A percentile compares a stretch with the other conserved stretches of the same genome.
Evolutionary conservation across 2,329 filamentous ascomycete species (phyloP).

Genomic region (Aspergillus nomiae): DNA sequence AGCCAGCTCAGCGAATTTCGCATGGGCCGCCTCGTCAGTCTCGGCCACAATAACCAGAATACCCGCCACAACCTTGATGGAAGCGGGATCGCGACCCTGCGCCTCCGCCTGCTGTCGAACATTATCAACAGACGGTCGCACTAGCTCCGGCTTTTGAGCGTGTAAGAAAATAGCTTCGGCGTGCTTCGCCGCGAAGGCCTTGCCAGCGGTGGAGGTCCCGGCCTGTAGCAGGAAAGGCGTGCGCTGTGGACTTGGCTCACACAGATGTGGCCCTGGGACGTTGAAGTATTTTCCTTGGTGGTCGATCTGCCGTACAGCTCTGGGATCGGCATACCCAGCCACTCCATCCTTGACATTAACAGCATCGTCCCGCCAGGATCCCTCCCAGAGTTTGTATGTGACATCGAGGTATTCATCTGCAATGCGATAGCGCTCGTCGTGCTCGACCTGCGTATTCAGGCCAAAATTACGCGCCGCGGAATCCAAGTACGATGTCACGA

Average conservation of each 20-base stretch:
- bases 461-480: slow-evolving; percentile 53
- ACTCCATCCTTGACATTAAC: slow-evolving; percentile 24
- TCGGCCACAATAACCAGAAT: slow-evolving; percentile 47
- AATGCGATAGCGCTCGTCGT: slow-evolving; percentile 53
- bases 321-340: slow-evolving; percentile 36
- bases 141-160: slow-evolving; percentile 47
- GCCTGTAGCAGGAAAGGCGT: slow-evolving; percentile 62
- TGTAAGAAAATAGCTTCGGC: slow-evolving; percentile 51
- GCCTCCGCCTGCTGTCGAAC: slow-evolving; percentile 42
- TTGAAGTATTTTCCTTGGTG: slow-evolving; percentile 47
- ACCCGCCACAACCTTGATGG: slow-evolving; percentile 49
- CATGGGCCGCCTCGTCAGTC: slow-evolving; percentile 47
- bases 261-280: slow-evolving; percentile 47
- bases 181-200: slow-evolving; percentile 48
- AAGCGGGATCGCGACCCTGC: slow-evolving; percentile 40
- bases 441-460: slow-evolving; percentile 47
- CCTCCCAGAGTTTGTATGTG: slow-evolving; percentile 55
- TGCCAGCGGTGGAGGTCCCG: slow-evolving; percentile 49
- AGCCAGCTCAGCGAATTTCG: slow-evolving; percentile 45
- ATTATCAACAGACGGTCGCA: slow-evolving; percentile 44
- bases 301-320: slow-evolving; percentile 40
- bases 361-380: slow-evolving; percentile 51
- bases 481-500: slow-evolving; percentile 53
- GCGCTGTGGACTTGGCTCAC: slow-evolving; percentile 49
- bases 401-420: slow-evolving; percentile 53